These are phyloP conservation scores for Ilyonectria mors-panacis DNA, from an alignment of 2,329 filamentous ascomycete genomes.

Conservation along the genomic window DNA sequence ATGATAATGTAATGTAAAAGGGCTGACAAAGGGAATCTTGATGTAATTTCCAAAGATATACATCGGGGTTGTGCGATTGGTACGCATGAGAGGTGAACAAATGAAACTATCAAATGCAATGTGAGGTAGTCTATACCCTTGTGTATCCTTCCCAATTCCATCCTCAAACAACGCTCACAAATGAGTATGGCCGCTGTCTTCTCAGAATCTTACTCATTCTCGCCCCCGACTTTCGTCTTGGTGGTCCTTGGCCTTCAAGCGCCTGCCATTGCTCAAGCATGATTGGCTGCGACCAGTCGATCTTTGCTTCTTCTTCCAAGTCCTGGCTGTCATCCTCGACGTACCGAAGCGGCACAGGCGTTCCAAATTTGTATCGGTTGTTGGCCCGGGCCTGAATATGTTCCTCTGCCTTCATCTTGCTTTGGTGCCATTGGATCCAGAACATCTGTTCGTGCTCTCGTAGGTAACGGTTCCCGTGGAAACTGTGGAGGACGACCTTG, in stretches of 20 bases:
- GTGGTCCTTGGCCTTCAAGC: not conserved
- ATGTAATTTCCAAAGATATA: no score
- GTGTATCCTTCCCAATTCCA: not conserved
- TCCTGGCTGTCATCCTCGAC: constrained; percentile 14
- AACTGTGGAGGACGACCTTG: constrained; percentile 34
- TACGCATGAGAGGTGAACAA: no score
- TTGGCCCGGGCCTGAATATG: constrained; percentile 10
- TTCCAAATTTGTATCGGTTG: constrained; percentile 30
- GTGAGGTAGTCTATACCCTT: no score
- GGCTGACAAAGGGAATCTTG: no score
- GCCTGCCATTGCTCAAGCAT: constrained; percentile 21
- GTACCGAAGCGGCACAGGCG: constrained; percentile 28
- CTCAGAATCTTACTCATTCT: constrained; percentile 19
- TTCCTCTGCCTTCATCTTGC: constrained; percentile 27
- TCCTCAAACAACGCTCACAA: constrained; percentile 19
- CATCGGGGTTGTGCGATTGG: no score
- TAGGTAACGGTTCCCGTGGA: constrained; percentile 37
- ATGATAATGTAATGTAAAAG: no score
- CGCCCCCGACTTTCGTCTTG: not conserved
- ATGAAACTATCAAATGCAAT: no score
- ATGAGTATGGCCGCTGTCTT: constrained; percentile 10
- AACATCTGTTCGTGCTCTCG: constrained; percentile 15
- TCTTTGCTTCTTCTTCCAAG: not conserved
- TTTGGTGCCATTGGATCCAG: constrained; percentile 39
- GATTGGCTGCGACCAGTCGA: constrained; percentile 13